Percentiles rank a stretch among this genome's conserved stretches.
phyloP scores from a whole-genome alignment of 2,329 filamentous ascomycete genomes.

The Fonsecaea erecta region DNA sequence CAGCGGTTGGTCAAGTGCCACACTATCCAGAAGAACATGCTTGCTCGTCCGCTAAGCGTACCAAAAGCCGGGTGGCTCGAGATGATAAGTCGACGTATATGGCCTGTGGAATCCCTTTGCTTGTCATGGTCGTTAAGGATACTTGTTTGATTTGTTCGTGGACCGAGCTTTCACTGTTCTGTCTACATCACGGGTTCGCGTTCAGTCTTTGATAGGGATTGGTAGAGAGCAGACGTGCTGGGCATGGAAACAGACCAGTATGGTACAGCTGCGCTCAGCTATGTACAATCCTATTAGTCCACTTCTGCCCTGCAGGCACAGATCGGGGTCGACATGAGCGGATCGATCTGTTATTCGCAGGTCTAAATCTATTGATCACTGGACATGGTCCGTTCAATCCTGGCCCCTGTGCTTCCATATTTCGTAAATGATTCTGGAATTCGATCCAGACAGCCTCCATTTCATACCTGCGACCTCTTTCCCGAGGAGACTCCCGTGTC shows the following conservation, averaged over 20 bases:
- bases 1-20: no score
- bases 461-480: neutral
- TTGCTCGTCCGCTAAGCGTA: no score
- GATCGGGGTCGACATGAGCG: neutral
- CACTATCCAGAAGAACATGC: no score
- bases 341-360: neutral
- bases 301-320: neutral
- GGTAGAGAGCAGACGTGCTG: no score
- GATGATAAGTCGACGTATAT: no score
- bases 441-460: neutral
- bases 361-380: neutral
- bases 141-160: no score
- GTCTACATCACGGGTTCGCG: no score
- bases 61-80: no score
- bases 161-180: no score
- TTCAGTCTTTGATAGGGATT: no score
- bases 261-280: neutral
- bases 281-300: neutral
- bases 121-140: no score
- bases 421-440: neutral
- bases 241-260: neutral
- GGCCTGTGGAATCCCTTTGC: no score
- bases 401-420: neutral
- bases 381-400: neutral
- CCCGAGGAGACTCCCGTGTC: neutral